phyloP scores from a whole-genome alignment of 805 yeast genomes.

The Pichia cabralensis region DNA sequence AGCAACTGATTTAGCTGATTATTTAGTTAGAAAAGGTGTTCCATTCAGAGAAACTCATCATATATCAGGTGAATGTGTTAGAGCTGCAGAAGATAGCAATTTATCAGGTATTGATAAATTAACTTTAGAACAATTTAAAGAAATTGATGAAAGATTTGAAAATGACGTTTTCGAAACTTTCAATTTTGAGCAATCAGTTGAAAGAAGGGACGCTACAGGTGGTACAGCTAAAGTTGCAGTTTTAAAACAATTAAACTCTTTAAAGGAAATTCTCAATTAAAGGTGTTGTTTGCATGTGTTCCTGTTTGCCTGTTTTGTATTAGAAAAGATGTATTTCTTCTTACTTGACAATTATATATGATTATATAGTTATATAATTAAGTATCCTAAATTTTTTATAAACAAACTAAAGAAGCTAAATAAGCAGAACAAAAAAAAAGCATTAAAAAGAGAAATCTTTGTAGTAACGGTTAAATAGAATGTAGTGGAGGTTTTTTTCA shows the following conservation, averaged over 20 bases:
- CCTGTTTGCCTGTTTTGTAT: too few relatives aligned
- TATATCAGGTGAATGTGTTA: constrained; percentile 95
- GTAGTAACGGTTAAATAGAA: too few relatives aligned
- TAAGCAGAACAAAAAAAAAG: too few relatives aligned
- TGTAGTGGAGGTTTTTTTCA: too few relatives aligned
- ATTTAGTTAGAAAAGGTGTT: constrained; percentile 93
- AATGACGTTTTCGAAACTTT: constrained; percentile 79
- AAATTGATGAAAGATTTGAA: constrained; percentile 71
- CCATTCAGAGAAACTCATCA: constrained; percentile 99
- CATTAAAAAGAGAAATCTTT: too few relatives aligned
- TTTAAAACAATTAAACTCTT: constrained; percentile 50
- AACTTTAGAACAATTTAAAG: constrained; percentile 63
- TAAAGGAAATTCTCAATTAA: constrained; percentile 12
- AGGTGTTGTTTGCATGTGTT: too few relatives aligned
- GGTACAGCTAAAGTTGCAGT: constrained; percentile 94
- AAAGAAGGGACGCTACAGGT: constrained; percentile 92
- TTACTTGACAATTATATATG: too few relatives aligned
- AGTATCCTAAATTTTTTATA: too few relatives aligned
- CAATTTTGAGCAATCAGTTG: constrained; percentile 88
- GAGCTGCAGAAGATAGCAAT: constrained; percentile 70
- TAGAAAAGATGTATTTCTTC: too few relatives aligned
- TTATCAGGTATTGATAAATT: constrained; percentile 82
- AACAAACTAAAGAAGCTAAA: too few relatives aligned
- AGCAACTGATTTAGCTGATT: constrained; percentile 97
- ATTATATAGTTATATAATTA: too few relatives aligned